phyloP scores from a whole-genome alignment of 2,329 filamentous ascomycete species.

The Diaporthe aspalathi region DNA sequence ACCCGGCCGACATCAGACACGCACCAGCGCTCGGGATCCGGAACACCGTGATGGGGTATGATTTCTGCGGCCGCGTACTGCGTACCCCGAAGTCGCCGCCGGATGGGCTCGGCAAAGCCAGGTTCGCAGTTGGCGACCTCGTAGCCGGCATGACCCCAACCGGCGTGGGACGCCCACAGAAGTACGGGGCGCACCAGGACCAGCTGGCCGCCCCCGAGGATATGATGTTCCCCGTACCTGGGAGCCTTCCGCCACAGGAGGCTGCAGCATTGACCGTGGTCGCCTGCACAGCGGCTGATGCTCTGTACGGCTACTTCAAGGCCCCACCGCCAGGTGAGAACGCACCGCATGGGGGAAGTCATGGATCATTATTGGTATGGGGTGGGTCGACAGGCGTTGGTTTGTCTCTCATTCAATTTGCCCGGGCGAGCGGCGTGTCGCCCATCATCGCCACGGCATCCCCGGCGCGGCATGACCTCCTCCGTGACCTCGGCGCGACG shows the following conservation, averaged over 20 bases:
- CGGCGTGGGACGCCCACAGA: not conserved
- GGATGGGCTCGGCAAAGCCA: not conserved
- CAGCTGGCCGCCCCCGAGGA: not conserved
- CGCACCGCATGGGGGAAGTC: too few species aligned
- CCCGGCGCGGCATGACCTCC: not conserved
- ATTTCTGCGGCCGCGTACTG: slow-evolving; percentile 34
- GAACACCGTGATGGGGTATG: slow-evolving; percentile 37
- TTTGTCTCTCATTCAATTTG: not conserved
- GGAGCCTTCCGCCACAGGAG: not conserved
- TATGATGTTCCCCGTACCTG: not conserved
- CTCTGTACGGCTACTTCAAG: slow-evolving; percentile 3
- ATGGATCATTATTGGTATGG: not conserved
- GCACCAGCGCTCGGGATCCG: slow-evolving; percentile 31
- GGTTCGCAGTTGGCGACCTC: not conserved
- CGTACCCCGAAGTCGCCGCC: not conserved
- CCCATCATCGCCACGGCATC: slow-evolving; percentile 15
- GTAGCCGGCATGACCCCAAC: slow-evolving; percentile 11
- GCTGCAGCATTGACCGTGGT: not conserved
- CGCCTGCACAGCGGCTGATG: slow-evolving; percentile 1
- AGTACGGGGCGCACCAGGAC: not conserved
- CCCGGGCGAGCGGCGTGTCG: slow-evolving; percentile 1
- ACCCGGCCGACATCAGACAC: slow-evolving; percentile 38
- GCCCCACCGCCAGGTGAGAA: not conserved
- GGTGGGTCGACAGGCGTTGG: slow-evolving; percentile 11
- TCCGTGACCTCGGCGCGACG: not conserved